Conservation (phyloP, 371 early-diverging fungal species). For the Coemansia sp. region DNA sequence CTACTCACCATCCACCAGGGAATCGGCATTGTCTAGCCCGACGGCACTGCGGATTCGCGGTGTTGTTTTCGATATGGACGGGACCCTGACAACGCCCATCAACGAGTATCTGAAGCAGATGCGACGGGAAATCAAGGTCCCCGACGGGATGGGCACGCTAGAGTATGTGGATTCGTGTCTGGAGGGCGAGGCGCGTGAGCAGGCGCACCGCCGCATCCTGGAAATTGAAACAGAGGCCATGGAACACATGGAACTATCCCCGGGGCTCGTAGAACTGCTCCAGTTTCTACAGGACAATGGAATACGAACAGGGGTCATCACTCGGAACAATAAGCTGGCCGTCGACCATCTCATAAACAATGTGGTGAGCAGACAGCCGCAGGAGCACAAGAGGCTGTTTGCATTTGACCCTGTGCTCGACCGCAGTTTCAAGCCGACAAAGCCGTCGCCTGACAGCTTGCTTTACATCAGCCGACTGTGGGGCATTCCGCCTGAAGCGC, state of each 20-base stretch:
- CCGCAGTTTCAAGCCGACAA: slow-evolving; percentile 50
- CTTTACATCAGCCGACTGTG: slow-evolving; percentile 46
- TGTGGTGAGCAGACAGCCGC: slow-evolving; percentile 22
- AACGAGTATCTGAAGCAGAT: slow-evolving; percentile 37
- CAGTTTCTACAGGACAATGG: slow-evolving; percentile 21
- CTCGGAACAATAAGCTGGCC: slow-evolving; percentile 48
- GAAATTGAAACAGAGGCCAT: slow-evolving; percentile 52
- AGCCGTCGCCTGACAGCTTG: slow-evolving; percentile 50
- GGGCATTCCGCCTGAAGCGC: slow-evolving; percentile 45
- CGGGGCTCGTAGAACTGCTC: slow-evolving; percentile 41
- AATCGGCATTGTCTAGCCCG: slow-evolving; percentile 17
- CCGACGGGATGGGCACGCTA: slow-evolving; percentile 35
- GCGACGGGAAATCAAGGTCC: slow-evolving; percentile 43
- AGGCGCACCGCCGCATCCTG: slow-evolving; percentile 37
- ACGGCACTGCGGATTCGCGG: slow-evolving; percentile 42
- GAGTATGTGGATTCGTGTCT: slow-evolving; percentile 39
- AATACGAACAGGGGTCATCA: slow-evolving; percentile 46
- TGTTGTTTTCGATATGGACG: slow-evolving; percentile 50
- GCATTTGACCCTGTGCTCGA: slow-evolving; percentile 51
- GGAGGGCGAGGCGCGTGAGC: slow-evolving; percentile 23
- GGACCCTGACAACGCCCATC: slow-evolving; percentile 42
- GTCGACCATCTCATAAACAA: slow-evolving; percentile 50
- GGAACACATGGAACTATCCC: slow-evolving; percentile 44
- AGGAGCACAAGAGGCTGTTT: slow-evolving; percentile 21
- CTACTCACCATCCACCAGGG: slow-evolving; percentile 38